These are phyloP conservation scores for Geotrichum phurueaensis DNA, from an alignment of 1,139 yeast genomes.

Conservation along the genomic window DNA sequence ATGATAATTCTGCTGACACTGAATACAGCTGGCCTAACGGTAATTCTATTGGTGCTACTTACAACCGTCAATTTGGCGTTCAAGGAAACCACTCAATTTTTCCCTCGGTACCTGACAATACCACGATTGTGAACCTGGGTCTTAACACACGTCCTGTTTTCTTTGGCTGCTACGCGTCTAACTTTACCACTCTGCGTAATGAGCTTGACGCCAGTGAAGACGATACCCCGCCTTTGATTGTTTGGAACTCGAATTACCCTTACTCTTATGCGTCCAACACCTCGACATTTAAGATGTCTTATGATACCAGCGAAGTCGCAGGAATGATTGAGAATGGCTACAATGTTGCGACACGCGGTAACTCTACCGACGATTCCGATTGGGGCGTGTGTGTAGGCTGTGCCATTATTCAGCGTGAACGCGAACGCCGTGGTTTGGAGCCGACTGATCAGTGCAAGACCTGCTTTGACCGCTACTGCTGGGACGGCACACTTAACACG, in stretches of 20 bases:
- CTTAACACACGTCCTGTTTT: slow-evolving; percentile 39
- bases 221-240: slow-evolving; percentile 59
- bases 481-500: slow-evolving; percentile 38
- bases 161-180: slow-evolving; percentile 17
- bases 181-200: slow-evolving; percentile 21
- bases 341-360: slow-evolving; percentile 66
- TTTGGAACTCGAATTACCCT: slow-evolving; percentile 75
- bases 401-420: slow-evolving; percentile 78
- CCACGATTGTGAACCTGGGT: slow-evolving; percentile 48
- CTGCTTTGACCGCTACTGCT: slow-evolving; percentile 74
- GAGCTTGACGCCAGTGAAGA: slow-evolving; percentile 13
- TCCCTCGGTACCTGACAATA: slow-evolving; percentile 80
- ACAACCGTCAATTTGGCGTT: slow-evolving; percentile 43
- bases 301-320: slow-evolving; percentile 51
- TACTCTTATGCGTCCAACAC: slow-evolving; percentile 63
- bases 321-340: slow-evolving; percentile 73
- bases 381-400: slow-evolving; percentile 83
- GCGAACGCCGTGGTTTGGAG: slow-evolving; percentile 60
- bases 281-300: slow-evolving; percentile 64
- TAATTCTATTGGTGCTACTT: slow-evolving; percentile 63
- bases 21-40: slow-evolving; percentile 55
- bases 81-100: slow-evolving; percentile 46
- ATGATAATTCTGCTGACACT: slow-evolving; percentile 83
- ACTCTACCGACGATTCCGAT: slow-evolving; percentile 63
- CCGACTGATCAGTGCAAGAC: slow-evolving; percentile 65